These are phyloP conservation scores for Volvariella volvacea DNA, from an alignment of 1,284 basidiomycete genomes.

Conservation along the genomic window DNA sequence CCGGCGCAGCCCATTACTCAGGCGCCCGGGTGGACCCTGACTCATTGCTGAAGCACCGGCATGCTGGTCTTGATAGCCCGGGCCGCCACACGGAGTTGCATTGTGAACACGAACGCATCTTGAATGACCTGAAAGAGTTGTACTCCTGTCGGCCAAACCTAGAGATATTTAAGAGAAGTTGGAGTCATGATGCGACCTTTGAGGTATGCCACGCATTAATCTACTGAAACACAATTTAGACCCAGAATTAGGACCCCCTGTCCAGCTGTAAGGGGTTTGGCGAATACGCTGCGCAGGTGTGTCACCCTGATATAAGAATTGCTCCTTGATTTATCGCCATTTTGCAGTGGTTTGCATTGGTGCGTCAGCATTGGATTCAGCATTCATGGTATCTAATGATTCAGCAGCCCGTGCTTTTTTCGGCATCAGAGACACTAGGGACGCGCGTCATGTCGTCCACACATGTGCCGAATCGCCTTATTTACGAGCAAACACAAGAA, in stretches of 20 bases:
- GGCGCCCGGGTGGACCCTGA: conserved; percentile 34
- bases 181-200: conserved; percentile 51
- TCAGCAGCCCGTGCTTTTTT: conserved; percentile 47
- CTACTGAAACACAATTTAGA: conserved; percentile 1
- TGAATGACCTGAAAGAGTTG: conserved; percentile 53
- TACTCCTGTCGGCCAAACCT: conserved; percentile 49
- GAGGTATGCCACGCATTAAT: conserved; percentile 34
- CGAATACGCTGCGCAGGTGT: conserved; percentile 51
- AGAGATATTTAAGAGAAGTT: conserved; percentile 53
- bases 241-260: conserved; percentile 43
- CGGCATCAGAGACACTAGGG: conserved; percentile 41
- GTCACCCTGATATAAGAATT: conserved; percentile 11
- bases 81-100: conserved; percentile 27
- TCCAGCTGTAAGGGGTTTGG: conserved; percentile 42
- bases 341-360: conserved; percentile 55
- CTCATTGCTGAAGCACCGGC: conserved; percentile 23
- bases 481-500: conserved; percentile 55
- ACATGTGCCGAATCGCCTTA: conserved; percentile 44
- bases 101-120: conserved; percentile 32
- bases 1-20: conserved; percentile 53
- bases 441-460: conserved; percentile 54
- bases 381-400: conserved; percentile 3
- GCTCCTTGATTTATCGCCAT: conserved; percentile 7
- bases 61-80: conserved; percentile 23
- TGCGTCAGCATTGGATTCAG: conserved; percentile 16